phyloP scores from a whole-genome alignment of 1,284 basidiomycete genomes.

The Trichosporon coremiiforme region DNA sequence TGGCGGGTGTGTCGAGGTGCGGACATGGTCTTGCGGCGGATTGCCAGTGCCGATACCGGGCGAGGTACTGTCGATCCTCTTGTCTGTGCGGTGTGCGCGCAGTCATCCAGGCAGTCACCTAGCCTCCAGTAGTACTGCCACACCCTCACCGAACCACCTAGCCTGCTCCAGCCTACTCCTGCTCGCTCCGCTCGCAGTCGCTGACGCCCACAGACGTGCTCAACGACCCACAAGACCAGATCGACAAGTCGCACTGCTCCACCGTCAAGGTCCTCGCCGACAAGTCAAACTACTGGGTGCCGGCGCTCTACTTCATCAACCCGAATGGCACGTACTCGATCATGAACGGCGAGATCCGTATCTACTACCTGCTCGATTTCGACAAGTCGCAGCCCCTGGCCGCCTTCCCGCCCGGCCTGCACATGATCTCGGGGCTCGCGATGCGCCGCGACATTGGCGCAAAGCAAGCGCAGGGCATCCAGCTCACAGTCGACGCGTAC shows the following conservation, averaged over 20 bases:
- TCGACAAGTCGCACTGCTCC: constrained; percentile 37
- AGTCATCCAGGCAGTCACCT: too few species aligned
- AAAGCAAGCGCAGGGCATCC: constrained; percentile 11
- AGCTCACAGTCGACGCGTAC: not conserved
- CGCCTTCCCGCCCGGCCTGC: constrained; percentile 52
- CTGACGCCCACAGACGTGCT: constrained; percentile 27
- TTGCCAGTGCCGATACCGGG: not conserved
- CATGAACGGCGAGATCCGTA: not conserved
- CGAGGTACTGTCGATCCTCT: not conserved
- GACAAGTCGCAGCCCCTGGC: constrained; percentile 32
- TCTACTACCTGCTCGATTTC: constrained; percentile 26
- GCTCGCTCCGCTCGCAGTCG: too few species aligned
- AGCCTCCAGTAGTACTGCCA: too few species aligned
- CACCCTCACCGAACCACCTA: too few species aligned
- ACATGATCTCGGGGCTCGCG: constrained; percentile 48
- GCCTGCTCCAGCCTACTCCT: too few species aligned
- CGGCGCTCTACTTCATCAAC: constrained; percentile 28
- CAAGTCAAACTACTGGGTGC: constrained; percentile 50
- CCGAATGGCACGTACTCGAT: constrained; percentile 24
- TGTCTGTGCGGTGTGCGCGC: not conserved
- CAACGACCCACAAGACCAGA: constrained; percentile 33
- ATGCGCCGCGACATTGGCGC: constrained; percentile 32
- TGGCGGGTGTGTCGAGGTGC: too few species aligned
- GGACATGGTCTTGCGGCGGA: not conserved
- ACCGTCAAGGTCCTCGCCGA: constrained; percentile 39